Conservation (phyloP, 78 protist genomes). For the Dictyostelium purpureum region DNA sequence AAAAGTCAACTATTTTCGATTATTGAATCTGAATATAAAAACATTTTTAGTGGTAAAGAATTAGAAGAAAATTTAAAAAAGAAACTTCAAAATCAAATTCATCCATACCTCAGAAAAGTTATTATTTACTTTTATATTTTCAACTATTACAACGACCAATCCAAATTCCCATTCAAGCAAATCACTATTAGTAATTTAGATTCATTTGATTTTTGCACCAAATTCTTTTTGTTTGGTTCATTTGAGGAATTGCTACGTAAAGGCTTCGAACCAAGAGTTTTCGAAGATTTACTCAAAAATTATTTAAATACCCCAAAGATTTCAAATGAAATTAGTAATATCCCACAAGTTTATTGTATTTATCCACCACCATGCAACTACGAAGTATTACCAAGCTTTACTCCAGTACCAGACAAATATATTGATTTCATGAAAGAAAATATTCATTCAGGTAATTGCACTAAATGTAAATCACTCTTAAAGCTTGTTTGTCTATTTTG, state of each 20-base stretch:
- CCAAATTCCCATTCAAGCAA: background rate
- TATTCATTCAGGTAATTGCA: conserved; percentile 24
- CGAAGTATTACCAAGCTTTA: conserved; percentile 26
- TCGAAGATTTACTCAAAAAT: too few relatives aligned
- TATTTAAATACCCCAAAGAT: too few relatives aligned
- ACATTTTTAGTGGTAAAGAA: background rate
- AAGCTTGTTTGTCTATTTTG: conserved; percentile 52
- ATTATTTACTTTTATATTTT: conserved; percentile 10
- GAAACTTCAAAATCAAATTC: conserved; percentile 23
- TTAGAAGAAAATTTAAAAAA: background rate
- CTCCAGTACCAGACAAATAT: conserved; percentile 12
- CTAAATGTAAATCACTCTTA: conserved; percentile 27
- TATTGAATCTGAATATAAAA: background rate
- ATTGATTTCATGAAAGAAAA: conserved; percentile 13
- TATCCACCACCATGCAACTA: conserved; percentile 59
- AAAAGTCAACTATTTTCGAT: too few relatives aligned
- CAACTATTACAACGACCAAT: background rate
- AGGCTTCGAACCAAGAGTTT: too few relatives aligned
- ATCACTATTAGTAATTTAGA: too few relatives aligned
- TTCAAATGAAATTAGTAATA: background rate
- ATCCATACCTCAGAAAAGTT: conserved; percentile 54
- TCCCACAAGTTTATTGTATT: background rate
- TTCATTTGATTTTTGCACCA: too few relatives aligned
- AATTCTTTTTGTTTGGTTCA: too few relatives aligned
- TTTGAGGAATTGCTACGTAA: too few relatives aligned